Base-by-base conservation (phyloP, 768 basidiomycete species). In the Auricularia heimuer region DNA sequence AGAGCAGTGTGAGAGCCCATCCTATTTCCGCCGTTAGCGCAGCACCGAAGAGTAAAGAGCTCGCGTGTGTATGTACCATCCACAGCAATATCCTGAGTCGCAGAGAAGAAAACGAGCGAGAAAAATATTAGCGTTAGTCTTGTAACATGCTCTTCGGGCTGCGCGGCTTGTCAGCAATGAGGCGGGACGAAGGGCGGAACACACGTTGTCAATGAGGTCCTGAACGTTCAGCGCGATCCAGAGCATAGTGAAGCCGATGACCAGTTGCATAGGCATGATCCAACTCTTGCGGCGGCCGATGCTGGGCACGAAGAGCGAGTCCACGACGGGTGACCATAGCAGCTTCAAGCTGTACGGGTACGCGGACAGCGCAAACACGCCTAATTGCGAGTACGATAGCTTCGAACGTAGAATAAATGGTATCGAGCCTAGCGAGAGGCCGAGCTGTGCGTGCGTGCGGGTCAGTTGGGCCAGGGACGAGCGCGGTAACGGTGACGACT, bases 291-390 rank as follows among this genome's bases (percentile, higher is more conserved):
- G 82, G 62, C 97, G 87, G n/a, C 97, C 97, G 67, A 95, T 69
- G 51, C 85, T 87, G 44, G 85, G 77, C 70, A 89, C 79, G 75
- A 89, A 99, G 68, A 89, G 79, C 1, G 96, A 91, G 72, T 99
- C 97, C 64, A 99, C 93, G 67, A 99, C 89, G 62, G 97, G 97
- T 6, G 94, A 96, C 95, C 96, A 98, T 68, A 98, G 75, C 67
- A 99, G 76, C 77, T 99, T 99, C 71, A 99, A 85, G 24, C 94
- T 97, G 78, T 98, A 99, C 3, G 94, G 94, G 76, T 95, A 96
- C 71, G 87, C 89, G 61, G 92, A 88, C 34, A 99, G 80, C 51
- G 94, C 90, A 77, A 99, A 98, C 8, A 94, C 85, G 67, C 89
- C 96, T 65, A 99, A 83, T 77, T 98, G 94, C 42, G 94, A 96